phyloP scores from a whole-genome alignment of 225 moss, liverwort and hornwort genomes.

The Antitrichia curtipendula region DNA sequence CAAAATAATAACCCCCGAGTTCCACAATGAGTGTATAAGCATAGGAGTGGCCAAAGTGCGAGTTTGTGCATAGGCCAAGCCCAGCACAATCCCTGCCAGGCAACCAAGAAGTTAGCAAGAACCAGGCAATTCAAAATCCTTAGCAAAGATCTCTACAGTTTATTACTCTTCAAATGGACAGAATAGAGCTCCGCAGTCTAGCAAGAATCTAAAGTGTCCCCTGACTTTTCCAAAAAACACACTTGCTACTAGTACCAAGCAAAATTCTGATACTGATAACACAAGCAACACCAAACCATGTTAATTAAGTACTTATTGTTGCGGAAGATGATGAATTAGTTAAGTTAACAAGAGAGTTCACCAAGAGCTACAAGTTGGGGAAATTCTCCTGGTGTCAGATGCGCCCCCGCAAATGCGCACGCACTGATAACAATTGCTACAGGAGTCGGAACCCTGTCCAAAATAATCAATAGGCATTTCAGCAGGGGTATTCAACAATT shows the following conservation, averaged over 20 bases:
- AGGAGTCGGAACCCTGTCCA: slow-evolving; percentile 78
- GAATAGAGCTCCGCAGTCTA: background rate
- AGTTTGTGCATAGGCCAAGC: slow-evolving; percentile 88
- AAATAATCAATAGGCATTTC: background rate
- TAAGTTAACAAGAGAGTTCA: background rate
- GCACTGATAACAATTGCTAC: slow-evolving; percentile 76
- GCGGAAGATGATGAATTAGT: background rate
- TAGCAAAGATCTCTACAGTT: background rate
- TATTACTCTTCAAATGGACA: background rate
- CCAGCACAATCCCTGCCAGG: slow-evolving; percentile 73
- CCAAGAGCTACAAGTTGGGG: slow-evolving; percentile 87
- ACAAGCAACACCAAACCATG: background rate
- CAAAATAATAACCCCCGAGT: slow-evolving; percentile 82
- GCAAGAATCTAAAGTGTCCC: background rate
- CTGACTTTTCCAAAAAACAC: background rate
- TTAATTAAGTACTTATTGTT: background rate
- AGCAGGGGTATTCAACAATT: background rate
- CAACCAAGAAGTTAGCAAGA: background rate
- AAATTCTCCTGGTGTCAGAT: slow-evolving; percentile 90
- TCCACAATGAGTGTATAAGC: slow-evolving; percentile 88
- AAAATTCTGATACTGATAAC: background rate
- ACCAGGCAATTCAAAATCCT: background rate
- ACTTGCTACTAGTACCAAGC: background rate
- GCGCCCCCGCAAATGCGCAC: slow-evolving; percentile 72
- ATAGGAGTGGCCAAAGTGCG: slow-evolving; percentile 82